Base-by-base conservation (phyloP, 257 asterid genomes). In the Nicotiana undulata region DNA sequence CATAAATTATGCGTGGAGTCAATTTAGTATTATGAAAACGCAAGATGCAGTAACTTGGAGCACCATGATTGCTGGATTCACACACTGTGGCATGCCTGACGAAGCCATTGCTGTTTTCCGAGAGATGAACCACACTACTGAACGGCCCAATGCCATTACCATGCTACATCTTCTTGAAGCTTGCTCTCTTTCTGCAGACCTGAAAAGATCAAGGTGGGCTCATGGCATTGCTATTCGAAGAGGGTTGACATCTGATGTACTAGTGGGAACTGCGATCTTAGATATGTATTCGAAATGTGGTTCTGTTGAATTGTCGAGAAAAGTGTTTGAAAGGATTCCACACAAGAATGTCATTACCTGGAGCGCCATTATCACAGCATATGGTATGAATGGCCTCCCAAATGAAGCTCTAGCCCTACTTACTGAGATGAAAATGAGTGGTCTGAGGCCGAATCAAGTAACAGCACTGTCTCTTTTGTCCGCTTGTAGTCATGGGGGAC, bases 401-500 rank as follows among this genome's bases (percentile, higher is more conserved):
- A 89, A n/a, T 18, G 86, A 88, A n/a, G 94, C 99, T 66, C 81
- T 95, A 63, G 68, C 91, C 72, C 83, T 92, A 86, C 87, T 89
- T 56, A 83, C 89, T 18, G 86, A 89, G 85, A 93, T 95, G 98
- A 90, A 89, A 85, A 79, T 65, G 55, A 86, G 77, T 40, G 92
- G 96, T 51, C 63, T 90, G 77, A 87, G 86, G 89, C 95, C 97
- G 44, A 95, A 95, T 82, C 75, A 88, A 63, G 89, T 93, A 22
- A 95, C 97, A 63, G 81, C 77, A 60, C 93, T 95, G 31, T 88
- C 96, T 0, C 87, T 90, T 65, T 80, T 93, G 79, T 92, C 96
- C 49, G 97, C 97, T 49, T 95, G 98, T 83, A 89, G 96, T 89
- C 99, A 92, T 81, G 98, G 98, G 24, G 99, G 99, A 59, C 85